Conservation (phyloP, 176 grass and related monocot species). For the Saccharum spontaneum region DNA sequence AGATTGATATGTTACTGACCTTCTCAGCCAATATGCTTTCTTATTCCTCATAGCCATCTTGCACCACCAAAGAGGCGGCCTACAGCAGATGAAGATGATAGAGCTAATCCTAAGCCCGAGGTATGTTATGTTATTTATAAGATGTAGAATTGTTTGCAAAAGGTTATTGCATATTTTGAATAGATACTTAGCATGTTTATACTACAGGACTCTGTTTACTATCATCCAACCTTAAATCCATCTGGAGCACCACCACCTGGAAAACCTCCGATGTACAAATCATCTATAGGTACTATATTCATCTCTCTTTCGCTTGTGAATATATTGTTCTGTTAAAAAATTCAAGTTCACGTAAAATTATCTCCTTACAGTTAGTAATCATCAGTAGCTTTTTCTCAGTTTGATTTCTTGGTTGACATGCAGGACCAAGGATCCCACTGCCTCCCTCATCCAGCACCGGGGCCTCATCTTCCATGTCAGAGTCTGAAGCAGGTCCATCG, state of each 20-base stretch:
- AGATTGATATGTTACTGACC: conserved; percentile 22
- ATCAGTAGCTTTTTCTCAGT: conserved; percentile 12
- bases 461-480: conserved; percentile 64
- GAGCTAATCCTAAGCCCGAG: conserved; percentile 78
- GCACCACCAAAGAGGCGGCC: conserved; percentile 73
- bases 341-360: not conserved
- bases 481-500: conserved; percentile 66
- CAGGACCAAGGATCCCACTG: conserved; percentile 72
- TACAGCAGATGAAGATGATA: conserved; percentile 78
- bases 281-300: conserved; percentile 66
- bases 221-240: conserved; percentile 87
- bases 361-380: conserved; percentile 8
- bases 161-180: conserved; percentile 18
- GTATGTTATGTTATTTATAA: conserved; percentile 46
- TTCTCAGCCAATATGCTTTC: conserved; percentile 27
- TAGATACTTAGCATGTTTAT: conserved; percentile 38
- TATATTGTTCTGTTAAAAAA: not conserved
- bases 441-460: conserved; percentile 53
- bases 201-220: conserved; percentile 82
- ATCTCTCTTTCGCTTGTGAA: conserved; percentile 1
- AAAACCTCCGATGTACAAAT: conserved; percentile 94
- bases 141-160: not conserved
- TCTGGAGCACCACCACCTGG: conserved; percentile 86
- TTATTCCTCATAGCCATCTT: conserved; percentile 65
- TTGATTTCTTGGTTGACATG: conserved; percentile 38